Evolutionary conservation across 2,329 filamentous ascomycete species (phyloP), one percentile per base, ranked within the genome.

Genomic region (Lachnellula hyalina): DNA sequence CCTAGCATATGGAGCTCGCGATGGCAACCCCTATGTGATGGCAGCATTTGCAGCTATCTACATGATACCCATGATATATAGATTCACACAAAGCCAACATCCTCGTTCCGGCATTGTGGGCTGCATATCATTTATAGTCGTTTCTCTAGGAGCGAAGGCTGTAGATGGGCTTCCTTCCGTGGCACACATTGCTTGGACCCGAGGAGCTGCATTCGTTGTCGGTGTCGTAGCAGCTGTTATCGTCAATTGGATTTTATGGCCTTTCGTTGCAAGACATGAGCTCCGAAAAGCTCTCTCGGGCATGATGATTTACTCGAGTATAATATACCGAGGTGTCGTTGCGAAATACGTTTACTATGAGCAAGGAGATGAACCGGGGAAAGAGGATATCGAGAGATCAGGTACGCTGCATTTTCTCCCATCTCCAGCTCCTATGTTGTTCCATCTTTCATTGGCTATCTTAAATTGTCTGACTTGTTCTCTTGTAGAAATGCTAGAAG

Each of bases 211-310:
- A 0, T 77, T 84, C 56, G 70, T 82, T 2, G 65, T 82, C 21
- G 81, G 81, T 2, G 76, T 81, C 3, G 71, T 79, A 1, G 73
- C 76, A 1, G 79, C 81, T 0, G 72, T 83, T 11, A 57, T 81
- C 1, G 74, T 83, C 14, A 84, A 83, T 59, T 84, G 80, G 80
- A 62, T 81, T 12, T 68, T 84, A 3, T 84, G 81, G 81, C 81
- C 81, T 2, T 84, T 84, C 58, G 74, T 84, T 5, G 81, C 81
- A 11, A 73, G 81, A 12, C 80, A 83, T 60, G 81, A 83, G 63
- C 72, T 84, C 14, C 71, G 81, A 21, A 78, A 77, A 55, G 79
- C 78, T 0, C 65, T 82, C 2, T 79, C 80, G 0, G 72, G 75
- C 2, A 83, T 81, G 78, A 71, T 84, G 60, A 78, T 82, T 48